Base-by-base conservation (phyloP, 257 asterid genomes). In the Thymus mandschuricus region DNA sequence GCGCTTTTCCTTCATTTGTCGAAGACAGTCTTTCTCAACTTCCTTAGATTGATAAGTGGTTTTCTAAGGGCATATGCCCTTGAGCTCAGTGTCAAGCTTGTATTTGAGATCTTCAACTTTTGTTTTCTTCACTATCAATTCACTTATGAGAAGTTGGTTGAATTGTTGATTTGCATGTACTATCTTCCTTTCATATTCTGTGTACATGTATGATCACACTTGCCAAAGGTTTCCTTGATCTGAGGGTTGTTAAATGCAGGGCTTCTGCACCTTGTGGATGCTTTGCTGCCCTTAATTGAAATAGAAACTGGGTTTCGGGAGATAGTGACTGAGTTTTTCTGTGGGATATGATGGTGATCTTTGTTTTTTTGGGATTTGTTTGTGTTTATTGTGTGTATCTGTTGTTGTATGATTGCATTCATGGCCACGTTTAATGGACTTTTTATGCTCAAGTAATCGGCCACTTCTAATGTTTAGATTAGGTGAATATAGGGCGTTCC, bases 401-500 rank as follows among this genome's bases (percentile, higher is more conserved):
- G 54, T 31, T 60, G 28, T 3, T 51, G 38, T 15, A 41, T 31
- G 34, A 44, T 49, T 69, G 70, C 61, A 27, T 41, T 29, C 12
- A 10, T 65, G 3, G 38, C 72, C 30, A 35, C 56, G 21, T 10
- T 48, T 62, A 5, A 68, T 40, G 62, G 65, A 59, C 52, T 74
- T 65, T 52, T 65, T 52, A 57, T 66, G 49, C 15, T 43, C 49
- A 21, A 51, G 5, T 29, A 29, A 21, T 21, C 21, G 21, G 21
- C 21, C 21, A 21, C 21, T 21, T 9, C 29, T 50, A 56, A 35
- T 46, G 68, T 27, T 55, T 41, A 6, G 2, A 60, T 33, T 21
- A 51, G 59, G 41, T 60, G 11, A 41, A 35, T 46, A 31, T 57
- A 28, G 15, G 58, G 33, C 30, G 50, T 38, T 61, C 55, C 55